phyloP scores from a whole-genome alignment of 768 basidiomycete species.

The Piloderma croceum region DNA sequence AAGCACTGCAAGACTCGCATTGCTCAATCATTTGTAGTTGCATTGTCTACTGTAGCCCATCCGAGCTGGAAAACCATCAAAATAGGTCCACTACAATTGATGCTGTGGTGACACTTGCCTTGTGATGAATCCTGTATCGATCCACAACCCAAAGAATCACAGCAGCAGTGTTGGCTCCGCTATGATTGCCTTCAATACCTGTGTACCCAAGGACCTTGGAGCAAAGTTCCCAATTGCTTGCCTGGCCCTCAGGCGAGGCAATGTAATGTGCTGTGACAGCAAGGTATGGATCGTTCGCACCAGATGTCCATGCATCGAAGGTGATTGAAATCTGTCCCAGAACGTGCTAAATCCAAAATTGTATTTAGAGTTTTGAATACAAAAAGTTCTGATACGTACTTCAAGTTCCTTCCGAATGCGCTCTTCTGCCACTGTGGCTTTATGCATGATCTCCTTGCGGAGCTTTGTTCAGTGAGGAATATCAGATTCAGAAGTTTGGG shows the following conservation, averaged over 20 bases:
- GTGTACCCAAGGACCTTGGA: conserved; percentile 8
- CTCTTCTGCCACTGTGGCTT: conserved; percentile 4
- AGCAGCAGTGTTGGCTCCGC: conserved; percentile 2
- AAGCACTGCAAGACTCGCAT: conserved; percentile 14
- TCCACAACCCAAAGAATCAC: conserved; percentile 1
- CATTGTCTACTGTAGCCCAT: conserved; percentile 28
- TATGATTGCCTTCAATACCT: conserved; percentile 8
- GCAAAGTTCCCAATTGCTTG: conserved; percentile 9
- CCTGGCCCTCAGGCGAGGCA: neutral
- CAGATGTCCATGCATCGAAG: conserved; percentile 6
- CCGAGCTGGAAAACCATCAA: too few relatives aligned
- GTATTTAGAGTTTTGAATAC: neutral
- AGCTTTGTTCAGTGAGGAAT: conserved; percentile 20
- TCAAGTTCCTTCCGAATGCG: too few relatives aligned
- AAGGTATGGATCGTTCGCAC: conserved; percentile 2
- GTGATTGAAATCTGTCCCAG: conserved; percentile 5
- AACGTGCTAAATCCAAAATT: neutral
- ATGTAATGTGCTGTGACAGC: conserved; percentile 8
- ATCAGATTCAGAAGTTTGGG: conserved; percentile 10
- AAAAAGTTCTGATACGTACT: conserved; percentile 1
- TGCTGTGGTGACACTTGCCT: too few relatives aligned
- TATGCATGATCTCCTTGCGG: conserved; percentile 14
- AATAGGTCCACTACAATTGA: too few relatives aligned
- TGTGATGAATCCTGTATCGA: conserved; percentile 1
- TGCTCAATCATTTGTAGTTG: conserved; percentile 21